Evolutionary conservation across 345 rosid genomes (phyloP).

Genomic region (Capsella bursapastoris): DNA sequence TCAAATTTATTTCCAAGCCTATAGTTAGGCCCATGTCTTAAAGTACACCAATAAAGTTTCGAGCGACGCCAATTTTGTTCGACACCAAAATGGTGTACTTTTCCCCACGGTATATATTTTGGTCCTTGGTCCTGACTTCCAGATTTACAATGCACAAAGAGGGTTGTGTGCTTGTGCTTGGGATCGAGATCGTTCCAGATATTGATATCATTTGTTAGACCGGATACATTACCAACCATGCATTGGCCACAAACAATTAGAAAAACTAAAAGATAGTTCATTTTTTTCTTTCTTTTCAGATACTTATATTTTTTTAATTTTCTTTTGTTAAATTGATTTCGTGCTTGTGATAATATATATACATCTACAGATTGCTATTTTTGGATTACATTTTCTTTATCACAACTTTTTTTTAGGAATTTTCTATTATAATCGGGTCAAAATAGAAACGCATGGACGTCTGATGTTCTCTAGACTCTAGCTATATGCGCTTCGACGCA

Average conservation of each 20-base stretch:
- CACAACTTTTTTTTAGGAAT: not conserved
- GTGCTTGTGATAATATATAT: not conserved
- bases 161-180: not conserved
- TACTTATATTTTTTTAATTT: not conserved
- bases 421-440: not conserved
- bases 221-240: not conserved
- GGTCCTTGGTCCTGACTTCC: not conserved
- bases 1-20: not conserved
- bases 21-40: not conserved
- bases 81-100: too few species aligned
- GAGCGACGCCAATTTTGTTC: too few species aligned
- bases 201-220: not conserved
- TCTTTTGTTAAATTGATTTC: not conserved
- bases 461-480: not conserved
- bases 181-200: not conserved
- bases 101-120: too few species aligned
- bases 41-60: not conserved
- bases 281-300: not conserved
- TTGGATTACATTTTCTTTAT: not conserved
- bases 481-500: conserved; percentile 1
- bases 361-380: not conserved
- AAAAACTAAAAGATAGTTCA: not conserved
- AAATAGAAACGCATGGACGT: conserved; percentile 7
- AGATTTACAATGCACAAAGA: conserved; percentile 6
- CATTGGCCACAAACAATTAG: not conserved